Evolutionary conservation across 176 grass and related monocot species (phyloP).

Genomic region (Musa troglodytarum): DNA sequence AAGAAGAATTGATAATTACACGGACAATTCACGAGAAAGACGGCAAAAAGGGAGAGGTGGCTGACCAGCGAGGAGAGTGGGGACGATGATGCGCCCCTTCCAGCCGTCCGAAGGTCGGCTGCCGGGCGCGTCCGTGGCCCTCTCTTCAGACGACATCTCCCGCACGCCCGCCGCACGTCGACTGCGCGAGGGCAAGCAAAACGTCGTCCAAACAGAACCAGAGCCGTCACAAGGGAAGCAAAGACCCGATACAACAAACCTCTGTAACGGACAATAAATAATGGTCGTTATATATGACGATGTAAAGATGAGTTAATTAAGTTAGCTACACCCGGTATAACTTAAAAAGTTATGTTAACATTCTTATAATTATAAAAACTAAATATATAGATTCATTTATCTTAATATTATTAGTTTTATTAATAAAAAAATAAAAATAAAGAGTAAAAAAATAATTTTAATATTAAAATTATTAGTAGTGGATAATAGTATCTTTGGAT

Average conservation of each 20-base stretch:
- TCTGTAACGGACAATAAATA: neutral
- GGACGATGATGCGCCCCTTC: slow-evolving; percentile 62
- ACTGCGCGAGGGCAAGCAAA: neutral
- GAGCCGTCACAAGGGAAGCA: neutral
- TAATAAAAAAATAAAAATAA: no score
- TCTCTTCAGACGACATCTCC: neutral
- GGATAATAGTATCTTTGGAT: no score
- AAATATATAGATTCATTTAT: no score
- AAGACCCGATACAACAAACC: neutral
- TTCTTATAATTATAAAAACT: no score
- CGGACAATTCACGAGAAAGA: neutral
- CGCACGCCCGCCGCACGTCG: neutral
- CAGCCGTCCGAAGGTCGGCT: slow-evolving; percentile 27
- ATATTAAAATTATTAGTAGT: no score
- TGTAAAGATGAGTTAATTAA: no score
- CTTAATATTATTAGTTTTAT: no score
- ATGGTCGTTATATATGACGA: no score
- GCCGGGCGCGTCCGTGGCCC: neutral
- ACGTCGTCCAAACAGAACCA: neutral
- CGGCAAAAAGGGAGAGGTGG: neutral
- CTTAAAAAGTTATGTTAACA: no score
- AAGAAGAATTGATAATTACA: neutral
- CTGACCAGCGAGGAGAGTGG: slow-evolving; percentile 42
- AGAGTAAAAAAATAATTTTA: no score
- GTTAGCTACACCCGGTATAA: no score